phyloP scores from a whole-genome alignment of 768 basidiomycete genomes.

The Tylopilus rubrobrunneus region DNA sequence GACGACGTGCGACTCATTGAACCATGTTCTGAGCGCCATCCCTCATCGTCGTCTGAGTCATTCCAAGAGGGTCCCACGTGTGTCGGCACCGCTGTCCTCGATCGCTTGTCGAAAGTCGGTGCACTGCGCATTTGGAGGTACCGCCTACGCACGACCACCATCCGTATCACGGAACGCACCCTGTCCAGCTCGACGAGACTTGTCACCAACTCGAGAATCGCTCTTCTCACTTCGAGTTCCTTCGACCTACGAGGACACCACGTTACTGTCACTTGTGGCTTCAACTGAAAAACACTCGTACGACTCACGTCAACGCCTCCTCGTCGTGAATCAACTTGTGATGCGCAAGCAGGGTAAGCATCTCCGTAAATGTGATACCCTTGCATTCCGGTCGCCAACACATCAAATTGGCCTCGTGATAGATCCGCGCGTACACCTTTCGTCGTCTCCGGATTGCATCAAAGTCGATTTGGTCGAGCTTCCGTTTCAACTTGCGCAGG shows the following conservation, averaged over 20 bases:
- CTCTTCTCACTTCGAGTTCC: slow-evolving; percentile 72
- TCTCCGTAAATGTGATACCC: slow-evolving; percentile 88
- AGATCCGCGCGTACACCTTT: slow-evolving; percentile 70
- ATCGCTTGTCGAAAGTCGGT: too few species aligned
- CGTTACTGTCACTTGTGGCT: background rate
- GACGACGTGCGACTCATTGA: background rate
- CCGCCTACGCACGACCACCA: slow-evolving; percentile 65
- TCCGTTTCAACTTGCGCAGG: slow-evolving; percentile 52
- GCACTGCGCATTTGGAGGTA: slow-evolving; percentile 39
- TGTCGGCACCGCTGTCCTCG: too few species aligned
- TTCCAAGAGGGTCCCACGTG: slow-evolving; percentile 33
- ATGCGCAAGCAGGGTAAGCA: slow-evolving; percentile 84
- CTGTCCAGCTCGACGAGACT: slow-evolving; percentile 84
- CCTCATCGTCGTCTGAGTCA: background rate
- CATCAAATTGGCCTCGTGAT: slow-evolving; percentile 80
- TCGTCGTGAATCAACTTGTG: slow-evolving; percentile 89
- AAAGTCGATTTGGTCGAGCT: slow-evolving; percentile 65
- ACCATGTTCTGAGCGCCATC: background rate
- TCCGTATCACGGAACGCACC: slow-evolving; percentile 71
- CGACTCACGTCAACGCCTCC: slow-evolving; percentile 72
- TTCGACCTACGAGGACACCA: slow-evolving; percentile 51
- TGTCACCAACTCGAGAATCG: slow-evolving; percentile 73
- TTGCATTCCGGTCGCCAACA: slow-evolving; percentile 53
- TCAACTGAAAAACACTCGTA: background rate
- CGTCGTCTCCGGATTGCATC: slow-evolving; percentile 59